phyloP scores from a whole-genome alignment of 495 filamentous ascomycete species.

The Choiromyces venosus region DNA sequence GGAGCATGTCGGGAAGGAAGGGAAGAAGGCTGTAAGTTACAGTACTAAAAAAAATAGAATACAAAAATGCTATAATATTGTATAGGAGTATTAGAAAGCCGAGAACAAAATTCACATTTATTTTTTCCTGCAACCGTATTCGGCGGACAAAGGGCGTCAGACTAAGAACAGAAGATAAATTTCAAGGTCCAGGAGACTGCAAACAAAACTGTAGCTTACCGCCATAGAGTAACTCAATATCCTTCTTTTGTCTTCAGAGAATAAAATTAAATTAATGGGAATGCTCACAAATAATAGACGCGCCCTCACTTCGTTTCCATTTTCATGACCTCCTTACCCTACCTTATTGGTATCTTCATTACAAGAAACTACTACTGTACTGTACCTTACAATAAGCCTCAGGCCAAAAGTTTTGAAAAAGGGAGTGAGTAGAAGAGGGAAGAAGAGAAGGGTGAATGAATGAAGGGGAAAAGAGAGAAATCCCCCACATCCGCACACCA shows the following conservation, averaged over 20 bases:
- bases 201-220: neutral
- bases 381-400: slow-evolving; percentile 24
- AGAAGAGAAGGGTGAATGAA: slow-evolving; percentile 21
- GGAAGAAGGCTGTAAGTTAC: neutral
- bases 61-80: neutral
- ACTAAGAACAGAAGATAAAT: neutral
- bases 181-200: neutral
- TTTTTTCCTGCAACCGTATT: neutral
- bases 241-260: neutral
- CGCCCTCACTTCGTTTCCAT: neutral
- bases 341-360: neutral
- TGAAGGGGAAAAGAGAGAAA: neutral
- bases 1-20: neutral
- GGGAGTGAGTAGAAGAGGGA: slow-evolving; percentile 9
- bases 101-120: neutral
- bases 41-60: neutral
- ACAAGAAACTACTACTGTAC: neutral
- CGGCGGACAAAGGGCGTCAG: neutral
- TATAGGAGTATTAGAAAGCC: neutral
- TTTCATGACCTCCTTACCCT: neutral
- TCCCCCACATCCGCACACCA: slow-evolving; percentile 5
- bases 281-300: neutral
- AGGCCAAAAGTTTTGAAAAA: neutral
- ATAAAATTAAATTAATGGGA: neutral
- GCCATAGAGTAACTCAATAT: neutral